Evolutionary conservation across 164 flowering plant species (phyloP), one percentile per base, ranked within the genome.

Genomic region (Nymphaea colorata): DNA sequence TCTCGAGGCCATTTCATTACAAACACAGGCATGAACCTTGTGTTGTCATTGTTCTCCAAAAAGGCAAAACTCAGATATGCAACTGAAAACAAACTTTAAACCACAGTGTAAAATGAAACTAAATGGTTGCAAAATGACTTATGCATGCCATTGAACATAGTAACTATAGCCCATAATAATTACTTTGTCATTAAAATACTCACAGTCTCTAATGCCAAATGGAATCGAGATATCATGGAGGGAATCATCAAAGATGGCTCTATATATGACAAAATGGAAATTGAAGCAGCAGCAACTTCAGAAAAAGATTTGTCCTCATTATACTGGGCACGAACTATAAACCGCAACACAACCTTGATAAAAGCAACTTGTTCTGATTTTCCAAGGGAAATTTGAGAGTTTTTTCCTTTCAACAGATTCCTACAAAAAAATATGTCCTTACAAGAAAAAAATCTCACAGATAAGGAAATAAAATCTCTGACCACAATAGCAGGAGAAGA

Each of bases 241-340:
- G 99, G 96, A 64, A 95, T 87, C 74, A 91, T 94, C 73, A 92
- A 62, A 64, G 88, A 79, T 57, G 99, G 98, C 72, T 90, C 99
- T 61, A 90, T 88, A 83, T 85, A 95, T 62, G 99, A 88, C 80
- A 95, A 83, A 66, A 90, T 75, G 65, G 99, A 87, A 64, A 93
- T 88, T 70, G 96, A 91, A 64, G 88, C 82, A 64, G 99, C 96
- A 76, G 90, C 96, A 61, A 96, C 90, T 82, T 87, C 96, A 44
- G 99, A 80, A 67, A 95, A 93, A 75, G 86, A 83, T 59, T 88
- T 94, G 72, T 84, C 84, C 78, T 95, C 91, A 85, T 98, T 95
- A 70, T 95, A 91, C 75, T 95, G 99, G 47, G 98, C 99, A 74
- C 99, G 96, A 71, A 88, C 95, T 76, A 91, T 85, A 66, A 95